These are phyloP conservation scores for Backusella circina DNA, from an alignment of 192 early-diverging fungal species.

Conservation along the genomic window DNA sequence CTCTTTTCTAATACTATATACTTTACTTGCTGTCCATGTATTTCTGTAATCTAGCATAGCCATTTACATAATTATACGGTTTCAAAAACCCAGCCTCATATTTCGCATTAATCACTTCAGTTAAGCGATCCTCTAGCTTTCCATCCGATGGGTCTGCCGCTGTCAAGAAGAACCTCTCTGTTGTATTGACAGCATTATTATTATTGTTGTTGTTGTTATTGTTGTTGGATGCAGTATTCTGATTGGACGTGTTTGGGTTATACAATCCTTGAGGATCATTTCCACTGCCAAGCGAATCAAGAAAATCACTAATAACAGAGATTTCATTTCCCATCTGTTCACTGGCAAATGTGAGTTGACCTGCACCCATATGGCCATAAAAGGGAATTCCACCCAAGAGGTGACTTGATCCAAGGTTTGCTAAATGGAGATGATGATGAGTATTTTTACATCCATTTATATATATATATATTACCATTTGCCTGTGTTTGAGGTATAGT, in stretches of 20 bases:
- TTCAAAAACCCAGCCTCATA: conserved; percentile 94
- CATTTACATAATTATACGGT: conserved; percentile 94
- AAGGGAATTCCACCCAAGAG: conserved; percentile 31
- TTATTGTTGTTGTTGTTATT: background rate
- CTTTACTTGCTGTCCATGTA: conserved; percentile 85
- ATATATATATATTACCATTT: conserved; percentile 17
- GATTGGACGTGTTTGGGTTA: background rate
- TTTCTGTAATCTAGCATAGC: conserved; percentile 84
- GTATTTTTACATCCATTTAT: too few relatives aligned
- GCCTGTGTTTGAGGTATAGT: conserved; percentile 9
- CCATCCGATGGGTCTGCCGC: conserved; percentile 91
- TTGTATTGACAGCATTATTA: conserved; percentile 40
- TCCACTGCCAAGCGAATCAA: conserved; percentile 44
- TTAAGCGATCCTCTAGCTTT: conserved; percentile 83
- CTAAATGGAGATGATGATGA: too few relatives aligned
- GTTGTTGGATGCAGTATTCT: background rate
- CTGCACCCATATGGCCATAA: conserved; percentile 35
- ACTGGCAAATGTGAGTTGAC: conserved; percentile 68
- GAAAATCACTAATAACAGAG: conserved; percentile 65
- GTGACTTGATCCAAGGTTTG: conserved; percentile 14
- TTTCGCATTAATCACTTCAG: conserved; percentile 92
- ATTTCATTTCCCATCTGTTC: conserved; percentile 79
- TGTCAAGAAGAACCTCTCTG: conserved; percentile 88
- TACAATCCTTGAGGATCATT: conserved; percentile 11
- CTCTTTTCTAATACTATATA: too few relatives aligned